Evolutionary conservation across 2,329 filamentous ascomycete species (phyloP), one percentile per base, ranked within the genome.

Genomic region (Didymella pomorum): DNA sequence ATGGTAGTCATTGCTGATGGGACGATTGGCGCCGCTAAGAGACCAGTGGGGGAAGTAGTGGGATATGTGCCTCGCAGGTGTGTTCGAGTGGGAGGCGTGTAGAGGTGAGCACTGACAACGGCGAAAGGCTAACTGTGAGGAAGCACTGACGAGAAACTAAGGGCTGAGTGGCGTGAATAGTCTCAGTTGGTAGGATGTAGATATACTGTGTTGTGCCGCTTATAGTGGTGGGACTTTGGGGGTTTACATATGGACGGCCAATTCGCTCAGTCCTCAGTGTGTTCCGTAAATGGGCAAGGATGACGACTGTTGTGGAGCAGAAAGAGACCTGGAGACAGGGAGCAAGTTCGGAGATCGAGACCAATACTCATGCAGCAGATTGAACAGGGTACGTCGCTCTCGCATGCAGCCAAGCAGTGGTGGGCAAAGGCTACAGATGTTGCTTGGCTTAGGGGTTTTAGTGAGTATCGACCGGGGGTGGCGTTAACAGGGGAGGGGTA

Each of bases 1-100:
- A 76, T 74, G 50, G 73, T 69, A 45, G 76, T 71, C 74, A 78
- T 78, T 60, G 66, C 64, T 64, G 64, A 67, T 62, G 61, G 60
- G 11, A 51, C 55, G 61, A 65, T 62, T 62, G 28, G 54, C 60
- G 60, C 62, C 65, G 57, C 60, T 47, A 47, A 47, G 46, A 25
- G 26, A 46, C 23, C 41, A 42, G 25, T 48, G 50, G 57, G 60
- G 50, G 64, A 54, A 54, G 53, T 58, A 58, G 69, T 66, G 64
- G 63, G 64, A 59, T 65, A 49, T 29, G 63, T 67, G 63, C 58
- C 59, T 47, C 54, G 56, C 26, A 41, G 55, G 53, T 52, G 28
- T 50, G 59, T 53, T 55, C 62, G 61, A 46, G 62, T 62, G 53
- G 52, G 61, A 66, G 60, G 62, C 60, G 62, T 61, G 62, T 48